Conservation (phyloP, 257 asterid genomes). For the Solanum arcanum region DNA sequence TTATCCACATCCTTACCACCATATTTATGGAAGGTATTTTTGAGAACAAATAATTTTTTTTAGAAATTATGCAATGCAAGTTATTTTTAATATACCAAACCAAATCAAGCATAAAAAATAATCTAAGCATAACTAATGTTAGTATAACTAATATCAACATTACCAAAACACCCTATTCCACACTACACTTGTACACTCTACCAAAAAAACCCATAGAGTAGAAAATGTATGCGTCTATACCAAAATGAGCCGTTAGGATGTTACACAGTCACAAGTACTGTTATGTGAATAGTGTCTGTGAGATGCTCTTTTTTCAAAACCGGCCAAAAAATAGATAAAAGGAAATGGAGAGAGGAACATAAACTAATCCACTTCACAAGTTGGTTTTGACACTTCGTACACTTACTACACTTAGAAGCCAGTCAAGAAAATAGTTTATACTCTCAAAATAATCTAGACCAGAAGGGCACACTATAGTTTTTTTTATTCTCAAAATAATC, state of each 20-base stretch:
- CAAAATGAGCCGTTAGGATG: neutral
- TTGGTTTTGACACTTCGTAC: neutral
- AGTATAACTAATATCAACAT: neutral
- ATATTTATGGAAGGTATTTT: neutral
- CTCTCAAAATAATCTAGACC: neutral
- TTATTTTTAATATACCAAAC: neutral
- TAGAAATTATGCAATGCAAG: neutral
- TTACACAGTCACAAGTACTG: neutral
- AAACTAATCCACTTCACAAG: neutral
- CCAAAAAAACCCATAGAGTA: neutral
- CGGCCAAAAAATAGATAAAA: neutral
- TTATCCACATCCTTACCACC: neutral
- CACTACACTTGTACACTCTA: neutral
- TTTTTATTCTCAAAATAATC: neutral
- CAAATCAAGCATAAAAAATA: neutral
- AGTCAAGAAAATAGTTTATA: neutral
- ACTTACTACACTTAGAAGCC: neutral
- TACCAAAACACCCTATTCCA: neutral
- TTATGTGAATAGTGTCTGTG: neutral
- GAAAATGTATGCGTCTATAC: neutral
- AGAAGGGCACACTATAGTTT: neutral
- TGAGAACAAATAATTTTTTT: neutral
- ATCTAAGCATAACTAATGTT: neutral
- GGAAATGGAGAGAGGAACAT: neutral
- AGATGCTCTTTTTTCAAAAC: neutral